These are phyloP conservation scores for Penicillium ochrochloron DNA, from an alignment of 495 filamentous ascomycete genomes.

Conservation along the genomic window DNA sequence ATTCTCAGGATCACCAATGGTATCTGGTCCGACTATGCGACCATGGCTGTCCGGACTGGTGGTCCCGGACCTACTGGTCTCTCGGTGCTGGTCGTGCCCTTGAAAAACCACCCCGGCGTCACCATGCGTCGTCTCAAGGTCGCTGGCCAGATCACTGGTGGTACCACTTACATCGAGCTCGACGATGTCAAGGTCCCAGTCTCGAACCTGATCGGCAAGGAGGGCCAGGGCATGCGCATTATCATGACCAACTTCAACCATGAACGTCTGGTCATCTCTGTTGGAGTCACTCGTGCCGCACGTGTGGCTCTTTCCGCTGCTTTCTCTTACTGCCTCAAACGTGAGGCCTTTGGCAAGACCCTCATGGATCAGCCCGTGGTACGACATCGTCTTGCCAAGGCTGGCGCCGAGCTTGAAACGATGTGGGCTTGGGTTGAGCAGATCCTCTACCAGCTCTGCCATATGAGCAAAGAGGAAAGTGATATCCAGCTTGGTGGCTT, in stretches of 20 bases:
- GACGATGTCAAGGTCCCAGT: slow-evolving; percentile 74
- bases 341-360: slow-evolving; percentile 76
- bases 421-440: slow-evolving; percentile 78
- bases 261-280: slow-evolving; percentile 69
- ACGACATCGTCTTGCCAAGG: slow-evolving; percentile 70
- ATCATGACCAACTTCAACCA: slow-evolving; percentile 89
- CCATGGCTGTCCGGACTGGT: slow-evolving; percentile 80
- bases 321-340: slow-evolving; percentile 69
- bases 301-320: slow-evolving; percentile 68
- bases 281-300: slow-evolving; percentile 63
- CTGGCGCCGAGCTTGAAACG: slow-evolving; percentile 69
- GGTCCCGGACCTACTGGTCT: slow-evolving; percentile 63
- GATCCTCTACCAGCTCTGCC: slow-evolving; percentile 70
- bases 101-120: slow-evolving; percentile 66
- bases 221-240: slow-evolving; percentile 73
- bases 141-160: slow-evolving; percentile 61
- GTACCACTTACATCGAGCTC: slow-evolving; percentile 77
- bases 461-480: slow-evolving; percentile 63
- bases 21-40: slow-evolving; percentile 72
- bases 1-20: slow-evolving; percentile 71
- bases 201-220: slow-evolving; percentile 69
- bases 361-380: slow-evolving; percentile 77
- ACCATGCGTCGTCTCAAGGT: slow-evolving; percentile 67
- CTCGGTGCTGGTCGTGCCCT: slow-evolving; percentile 68
- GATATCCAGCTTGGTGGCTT: slow-evolving; percentile 70